Conservation (phyloP, 139 green algal species). For the Zygnema cylindricum region DNA sequence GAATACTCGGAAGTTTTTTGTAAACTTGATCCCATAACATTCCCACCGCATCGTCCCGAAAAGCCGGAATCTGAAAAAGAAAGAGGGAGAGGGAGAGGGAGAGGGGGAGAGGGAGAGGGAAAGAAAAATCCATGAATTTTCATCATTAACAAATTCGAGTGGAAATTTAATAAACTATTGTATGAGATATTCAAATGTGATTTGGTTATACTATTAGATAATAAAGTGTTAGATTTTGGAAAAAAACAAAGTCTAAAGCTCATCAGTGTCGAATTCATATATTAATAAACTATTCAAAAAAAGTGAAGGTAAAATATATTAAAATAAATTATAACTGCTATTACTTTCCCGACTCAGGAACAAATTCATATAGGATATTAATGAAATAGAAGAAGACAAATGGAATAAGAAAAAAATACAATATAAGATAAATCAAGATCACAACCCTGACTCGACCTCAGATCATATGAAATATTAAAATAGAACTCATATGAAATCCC, state of each 20-base stretch:
- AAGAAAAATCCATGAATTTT: no score
- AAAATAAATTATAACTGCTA: no score
- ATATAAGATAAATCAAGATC: not conserved
- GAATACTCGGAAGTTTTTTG: conserved; percentile 32
- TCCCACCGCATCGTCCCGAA: conserved; percentile 14
- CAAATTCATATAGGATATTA: not conserved
- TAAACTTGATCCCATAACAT: conserved; percentile 38
- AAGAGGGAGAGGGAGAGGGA: no score
- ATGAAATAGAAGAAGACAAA: not conserved
- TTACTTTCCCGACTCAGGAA: no score
- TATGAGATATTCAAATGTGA: not conserved
- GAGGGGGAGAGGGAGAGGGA: no score
- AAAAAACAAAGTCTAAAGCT: no score
- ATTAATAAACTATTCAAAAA: no score
- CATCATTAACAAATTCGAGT: no score
- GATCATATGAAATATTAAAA: not conserved
- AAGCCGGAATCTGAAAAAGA: not conserved
- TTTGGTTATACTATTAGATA: not conserved
- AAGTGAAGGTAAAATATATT: no score
- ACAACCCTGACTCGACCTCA: not conserved
- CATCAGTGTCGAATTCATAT: no score
- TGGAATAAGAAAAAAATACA: not conserved
- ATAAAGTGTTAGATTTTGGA: not conserved
- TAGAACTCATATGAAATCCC: not conserved
- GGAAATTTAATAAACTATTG: not conserved